phyloP scores from a whole-genome alignment of 352 stramenopile species.

The Globisporangium mamillatum region DNA sequence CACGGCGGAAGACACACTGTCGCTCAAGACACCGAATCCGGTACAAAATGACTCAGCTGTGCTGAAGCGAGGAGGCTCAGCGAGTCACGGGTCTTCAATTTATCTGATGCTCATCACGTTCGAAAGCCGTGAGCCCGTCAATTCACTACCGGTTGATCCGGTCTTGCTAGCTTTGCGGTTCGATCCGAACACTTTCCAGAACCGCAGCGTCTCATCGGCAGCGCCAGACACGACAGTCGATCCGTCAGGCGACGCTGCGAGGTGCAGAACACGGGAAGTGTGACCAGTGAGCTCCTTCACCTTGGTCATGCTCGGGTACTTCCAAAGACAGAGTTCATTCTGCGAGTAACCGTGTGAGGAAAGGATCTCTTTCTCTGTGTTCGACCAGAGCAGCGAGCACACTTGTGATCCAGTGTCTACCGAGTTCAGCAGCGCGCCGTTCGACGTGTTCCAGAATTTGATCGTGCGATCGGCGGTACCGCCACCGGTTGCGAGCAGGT shows the following conservation, averaged over 20 bases:
- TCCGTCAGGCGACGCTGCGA: conserved; percentile 96
- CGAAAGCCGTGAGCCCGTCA: conserved; percentile 67
- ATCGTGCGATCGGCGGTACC: conserved; percentile 98
- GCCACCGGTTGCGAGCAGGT: conserved; percentile 95
- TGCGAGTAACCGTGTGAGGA: conserved; percentile 97
- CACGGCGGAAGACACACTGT: not conserved
- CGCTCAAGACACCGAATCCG: not conserved
- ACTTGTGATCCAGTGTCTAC: conserved; percentile 98
- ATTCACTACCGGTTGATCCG: conserved; percentile 43
- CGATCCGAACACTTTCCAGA: conserved; percentile 98
- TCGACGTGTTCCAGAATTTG: conserved; percentile 99
- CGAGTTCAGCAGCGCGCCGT: conserved; percentile 93
- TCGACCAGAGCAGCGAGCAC: conserved; percentile 95
- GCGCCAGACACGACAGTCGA: conserved; percentile 96
- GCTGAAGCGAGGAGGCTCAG: not conserved
- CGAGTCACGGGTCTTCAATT: conserved; percentile 2
- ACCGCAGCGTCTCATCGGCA: conserved; percentile 98
- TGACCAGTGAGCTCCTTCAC: conserved; percentile 98
- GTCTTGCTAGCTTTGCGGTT: conserved; percentile 74
- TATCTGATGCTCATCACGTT: conserved; percentile 85
- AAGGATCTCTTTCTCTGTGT: conserved; percentile 92
- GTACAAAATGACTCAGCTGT: not conserved
- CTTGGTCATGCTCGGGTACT: conserved; percentile 98
- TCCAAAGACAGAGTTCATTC: conserved; percentile 98
- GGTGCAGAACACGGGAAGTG: conserved; percentile 95